phyloP scores from a whole-genome alignment of 148 eudicot genomes.

The Vaccinium vitisidaea region DNA sequence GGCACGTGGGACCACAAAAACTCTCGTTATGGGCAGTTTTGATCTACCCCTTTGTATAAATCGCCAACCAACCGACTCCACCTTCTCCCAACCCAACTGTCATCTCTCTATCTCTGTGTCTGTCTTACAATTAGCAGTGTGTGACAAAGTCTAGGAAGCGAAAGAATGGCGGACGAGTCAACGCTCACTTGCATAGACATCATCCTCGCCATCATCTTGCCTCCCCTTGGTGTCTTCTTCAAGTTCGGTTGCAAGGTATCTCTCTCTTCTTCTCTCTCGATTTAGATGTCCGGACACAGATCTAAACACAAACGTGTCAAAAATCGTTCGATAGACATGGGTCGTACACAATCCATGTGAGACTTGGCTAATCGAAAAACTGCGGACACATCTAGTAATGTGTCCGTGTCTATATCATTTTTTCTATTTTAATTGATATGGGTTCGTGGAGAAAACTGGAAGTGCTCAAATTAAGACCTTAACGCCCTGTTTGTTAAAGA shows the following conservation, averaged over 20 bases:
- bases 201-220: conserved; percentile 48
- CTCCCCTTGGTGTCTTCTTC: conserved; percentile 60
- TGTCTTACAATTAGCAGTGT: neutral
- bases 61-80: neutral
- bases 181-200: conserved; percentile 46
- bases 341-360: neutral
- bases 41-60: neutral
- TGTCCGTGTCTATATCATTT: too few relatives aligned
- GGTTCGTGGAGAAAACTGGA: too few relatives aligned
- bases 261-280: neutral
- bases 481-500: too few relatives aligned
- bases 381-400: neutral
- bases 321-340: too few relatives aligned
- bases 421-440: neutral
- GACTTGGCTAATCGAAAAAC: neutral
- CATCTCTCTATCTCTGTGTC: neutral
- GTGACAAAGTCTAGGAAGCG: neutral
- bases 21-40: neutral
- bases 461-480: too few relatives aligned
- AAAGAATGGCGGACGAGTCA: conserved; percentile 10
- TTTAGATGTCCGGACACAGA: neutral
- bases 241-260: conserved; percentile 45
- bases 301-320: neutral
- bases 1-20: neutral
- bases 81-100: neutral